phyloP scores from a whole-genome alignment of 345 rosid species.

The Hirschfeldia incana region DNA sequence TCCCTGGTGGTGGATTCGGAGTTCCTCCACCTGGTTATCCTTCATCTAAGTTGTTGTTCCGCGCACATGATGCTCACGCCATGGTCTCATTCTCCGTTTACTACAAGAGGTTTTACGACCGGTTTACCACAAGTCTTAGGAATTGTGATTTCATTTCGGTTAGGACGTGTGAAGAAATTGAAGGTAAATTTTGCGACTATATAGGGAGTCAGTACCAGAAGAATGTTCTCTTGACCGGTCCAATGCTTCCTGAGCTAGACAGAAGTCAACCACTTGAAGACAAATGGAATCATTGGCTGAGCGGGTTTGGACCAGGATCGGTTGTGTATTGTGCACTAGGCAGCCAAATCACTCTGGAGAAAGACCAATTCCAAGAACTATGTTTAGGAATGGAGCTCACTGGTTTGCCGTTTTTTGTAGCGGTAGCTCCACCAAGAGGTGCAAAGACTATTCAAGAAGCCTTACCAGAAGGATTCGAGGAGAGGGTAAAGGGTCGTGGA shows the following conservation, averaged over 20 bases:
- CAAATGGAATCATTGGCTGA: slow-evolving; percentile 13
- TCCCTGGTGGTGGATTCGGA: slow-evolving; percentile 24
- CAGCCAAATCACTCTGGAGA: slow-evolving; percentile 33
- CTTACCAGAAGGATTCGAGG: slow-evolving; percentile 44
- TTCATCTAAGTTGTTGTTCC: slow-evolving; percentile 20
- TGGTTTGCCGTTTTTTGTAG: slow-evolving; percentile 42
- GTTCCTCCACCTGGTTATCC: slow-evolving; percentile 40
- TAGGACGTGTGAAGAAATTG: slow-evolving; percentile 44
- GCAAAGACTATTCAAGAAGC: slow-evolving; percentile 44
- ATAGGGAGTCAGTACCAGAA: slow-evolving; percentile 6
- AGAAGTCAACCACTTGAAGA: slow-evolving; percentile 36
- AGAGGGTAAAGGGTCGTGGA: slow-evolving; percentile 43
- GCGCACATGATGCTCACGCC: slow-evolving; percentile 13
- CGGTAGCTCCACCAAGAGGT: slow-evolving; percentile 45
- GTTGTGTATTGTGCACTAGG: slow-evolving; percentile 51
- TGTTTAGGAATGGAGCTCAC: slow-evolving; percentile 46
- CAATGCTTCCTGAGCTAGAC: slow-evolving; percentile 37
- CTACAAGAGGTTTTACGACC: slow-evolving; percentile 23
- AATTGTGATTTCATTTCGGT: slow-evolving; percentile 43
- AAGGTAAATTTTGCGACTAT: slow-evolving; percentile 46
- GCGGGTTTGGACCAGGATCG: slow-evolving; percentile 13
- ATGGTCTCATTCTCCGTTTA: slow-evolving; percentile 1
- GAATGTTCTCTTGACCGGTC: slow-evolving; percentile 44
- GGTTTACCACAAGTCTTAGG: slow-evolving; percentile 8
- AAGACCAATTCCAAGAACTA: slow-evolving; percentile 50